Conservation (phyloP, 805 yeast species). For the Nakazawaea populi region DNA sequence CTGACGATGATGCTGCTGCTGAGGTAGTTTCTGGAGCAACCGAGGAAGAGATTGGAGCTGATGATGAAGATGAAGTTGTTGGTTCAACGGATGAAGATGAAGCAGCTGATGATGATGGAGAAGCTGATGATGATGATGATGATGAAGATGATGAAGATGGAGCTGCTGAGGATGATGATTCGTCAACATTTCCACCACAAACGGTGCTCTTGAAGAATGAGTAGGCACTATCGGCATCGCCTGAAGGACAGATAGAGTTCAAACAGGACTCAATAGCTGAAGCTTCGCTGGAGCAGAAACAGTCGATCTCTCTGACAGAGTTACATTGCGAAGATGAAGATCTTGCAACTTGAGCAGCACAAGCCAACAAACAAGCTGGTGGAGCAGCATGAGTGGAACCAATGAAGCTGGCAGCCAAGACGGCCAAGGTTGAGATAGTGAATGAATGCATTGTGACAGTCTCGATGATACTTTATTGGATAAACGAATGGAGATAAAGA, state of each 20-base stretch:
- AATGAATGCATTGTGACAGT: constrained; percentile 16
- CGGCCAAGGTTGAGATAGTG: constrained; percentile 16
- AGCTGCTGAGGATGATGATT: constrained; percentile 19
- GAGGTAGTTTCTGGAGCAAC: constrained; percentile 11
- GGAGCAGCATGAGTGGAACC: constrained; percentile 50
- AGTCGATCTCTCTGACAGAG: constrained; percentile 56
- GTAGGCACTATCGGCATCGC: constrained; percentile 51
- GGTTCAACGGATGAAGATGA: constrained; percentile 13
- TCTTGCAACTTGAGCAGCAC: constrained; percentile 74
- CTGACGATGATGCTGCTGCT: constrained; percentile 9
- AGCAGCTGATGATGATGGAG: constrained; percentile 15
- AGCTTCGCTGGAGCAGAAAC: constrained; percentile 61
- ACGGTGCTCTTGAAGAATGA: constrained; percentile 49
- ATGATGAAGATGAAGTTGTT: constrained; percentile 8
- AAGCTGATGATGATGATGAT: constrained; percentile 22
- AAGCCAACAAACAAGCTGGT: constrained; percentile 90
- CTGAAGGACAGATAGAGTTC: constrained; percentile 62
- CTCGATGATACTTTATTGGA: background rate
- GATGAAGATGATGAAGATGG: constrained; percentile 28
- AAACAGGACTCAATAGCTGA: constrained; percentile 56
- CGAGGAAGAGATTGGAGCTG: constrained; percentile 1
- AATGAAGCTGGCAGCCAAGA: constrained; percentile 32
- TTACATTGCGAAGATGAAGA: constrained; percentile 47
- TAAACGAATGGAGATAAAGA: background rate
- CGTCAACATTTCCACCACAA: constrained; percentile 30